Conservation (phyloP, 1,139 yeast species). For the Yamadazyma atlantica region DNA sequence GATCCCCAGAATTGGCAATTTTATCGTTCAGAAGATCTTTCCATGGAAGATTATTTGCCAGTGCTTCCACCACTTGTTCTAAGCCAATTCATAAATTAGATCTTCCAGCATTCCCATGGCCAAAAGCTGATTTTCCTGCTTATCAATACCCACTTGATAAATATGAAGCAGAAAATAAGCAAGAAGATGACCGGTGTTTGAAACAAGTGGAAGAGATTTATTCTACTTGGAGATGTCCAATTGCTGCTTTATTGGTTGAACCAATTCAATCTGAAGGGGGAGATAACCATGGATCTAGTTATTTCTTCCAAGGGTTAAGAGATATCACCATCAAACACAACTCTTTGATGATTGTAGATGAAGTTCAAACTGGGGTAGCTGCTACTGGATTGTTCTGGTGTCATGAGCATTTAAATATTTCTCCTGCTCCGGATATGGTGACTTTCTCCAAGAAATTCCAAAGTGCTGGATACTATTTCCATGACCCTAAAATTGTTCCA, state of each 20-base stretch:
- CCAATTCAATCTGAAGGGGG: conserved; percentile 81
- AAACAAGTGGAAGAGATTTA: conserved; percentile 56
- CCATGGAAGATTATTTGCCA: conserved; percentile 83
- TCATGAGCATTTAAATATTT: conserved; percentile 66
- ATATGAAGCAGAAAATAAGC: conserved; percentile 51
- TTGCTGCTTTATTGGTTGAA: conserved; percentile 71
- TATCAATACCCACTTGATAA: conserved; percentile 71
- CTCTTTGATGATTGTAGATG: conserved; percentile 65
- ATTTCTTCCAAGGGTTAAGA: conserved; percentile 64
- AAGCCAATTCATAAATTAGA: conserved; percentile 84
- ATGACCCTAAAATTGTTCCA: conserved; percentile 61
- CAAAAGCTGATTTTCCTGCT: conserved; percentile 78
- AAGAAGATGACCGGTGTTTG: conserved; percentile 70
- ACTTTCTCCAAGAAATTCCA: conserved; percentile 78
- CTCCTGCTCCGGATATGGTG: conserved; percentile 69
- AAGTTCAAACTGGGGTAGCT: conserved; percentile 76
- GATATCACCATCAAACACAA: conserved; percentile 59
- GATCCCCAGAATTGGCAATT: conserved; percentile 72
- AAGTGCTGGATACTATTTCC: conserved; percentile 76
- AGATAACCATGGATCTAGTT: conserved; percentile 64
- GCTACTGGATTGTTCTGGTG: conserved; percentile 75
- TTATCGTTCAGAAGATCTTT: conserved; percentile 72
- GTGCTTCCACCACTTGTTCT: conserved; percentile 75
- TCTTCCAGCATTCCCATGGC: conserved; percentile 85
- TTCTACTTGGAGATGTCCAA: conserved; percentile 57